A percentile compares a stretch with the other conserved stretches of the same genome.
Conservation (phyloP, 352 stramenopile species). For the Phytophthora citricola region DNA sequence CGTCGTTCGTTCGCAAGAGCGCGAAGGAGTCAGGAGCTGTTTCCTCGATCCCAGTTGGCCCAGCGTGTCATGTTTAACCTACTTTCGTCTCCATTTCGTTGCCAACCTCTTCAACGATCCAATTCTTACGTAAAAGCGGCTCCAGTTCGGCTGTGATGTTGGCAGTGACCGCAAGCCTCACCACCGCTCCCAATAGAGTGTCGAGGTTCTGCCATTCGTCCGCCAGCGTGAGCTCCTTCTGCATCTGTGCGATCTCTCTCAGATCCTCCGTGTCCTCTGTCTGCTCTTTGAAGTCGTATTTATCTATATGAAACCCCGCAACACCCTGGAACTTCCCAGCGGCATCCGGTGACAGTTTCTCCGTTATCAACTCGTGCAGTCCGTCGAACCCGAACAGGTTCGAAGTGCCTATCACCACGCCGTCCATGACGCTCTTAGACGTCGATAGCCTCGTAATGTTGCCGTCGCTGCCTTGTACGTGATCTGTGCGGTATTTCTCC, state of each 20-base stretch:
- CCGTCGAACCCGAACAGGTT: slow-evolving; percentile 32
- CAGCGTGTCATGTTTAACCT: too few species aligned
- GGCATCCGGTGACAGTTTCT: slow-evolving; percentile 7
- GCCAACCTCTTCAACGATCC: too few species aligned
- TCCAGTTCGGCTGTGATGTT: slow-evolving; percentile 43
- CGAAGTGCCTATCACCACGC: slow-evolving; percentile 26
- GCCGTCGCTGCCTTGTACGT: neutral
- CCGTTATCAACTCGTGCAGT: slow-evolving; percentile 30
- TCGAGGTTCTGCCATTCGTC: slow-evolving; percentile 32
- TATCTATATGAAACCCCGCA: slow-evolving; percentile 28
- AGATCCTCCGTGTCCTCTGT: slow-evolving; percentile 16
- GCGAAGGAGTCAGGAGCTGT: slow-evolving; percentile 17
- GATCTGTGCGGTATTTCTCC: slow-evolving; percentile 17
- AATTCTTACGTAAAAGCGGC: slow-evolving; percentile 24
- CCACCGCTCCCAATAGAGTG: slow-evolving; percentile 41
- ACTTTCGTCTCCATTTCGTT: too few species aligned
- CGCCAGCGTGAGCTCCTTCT: slow-evolving; percentile 24
- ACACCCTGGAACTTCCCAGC: slow-evolving; percentile 14
- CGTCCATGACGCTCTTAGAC: slow-evolving; percentile 13
- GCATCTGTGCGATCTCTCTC: slow-evolving; percentile 20
- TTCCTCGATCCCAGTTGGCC: slow-evolving; percentile 12
- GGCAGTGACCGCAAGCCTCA: slow-evolving; percentile 28
- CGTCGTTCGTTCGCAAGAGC: slow-evolving; percentile 13
- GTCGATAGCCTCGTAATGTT: slow-evolving; percentile 8
- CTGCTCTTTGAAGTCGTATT: slow-evolving; percentile 18